Percentiles rank a stretch among this genome's conserved stretches.
Conservation (phyloP, 306 rosid genomes). For the Crataegus laevigata region DNA sequence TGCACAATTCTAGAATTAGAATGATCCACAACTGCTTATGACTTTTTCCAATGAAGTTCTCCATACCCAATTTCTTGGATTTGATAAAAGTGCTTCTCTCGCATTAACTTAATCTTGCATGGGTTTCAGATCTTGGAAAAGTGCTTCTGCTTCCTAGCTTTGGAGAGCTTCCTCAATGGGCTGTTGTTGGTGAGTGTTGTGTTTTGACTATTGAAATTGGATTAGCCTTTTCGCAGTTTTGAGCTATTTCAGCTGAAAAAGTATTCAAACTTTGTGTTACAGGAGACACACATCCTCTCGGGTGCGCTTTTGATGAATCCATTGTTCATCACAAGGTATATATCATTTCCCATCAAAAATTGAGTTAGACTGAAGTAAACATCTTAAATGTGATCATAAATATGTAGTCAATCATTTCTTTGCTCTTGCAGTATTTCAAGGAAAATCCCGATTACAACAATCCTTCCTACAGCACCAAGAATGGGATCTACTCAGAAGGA, state of each 20-base stretch:
- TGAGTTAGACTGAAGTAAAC: background rate
- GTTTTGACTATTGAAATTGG: background rate
- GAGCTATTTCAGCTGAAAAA: background rate
- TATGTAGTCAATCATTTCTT: background rate
- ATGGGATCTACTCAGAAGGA: slow-evolving; percentile 42
- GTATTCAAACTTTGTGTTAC: background rate
- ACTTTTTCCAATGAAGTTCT: background rate
- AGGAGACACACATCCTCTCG: slow-evolving; percentile 72
- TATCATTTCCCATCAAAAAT: background rate
- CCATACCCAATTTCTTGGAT: background rate
- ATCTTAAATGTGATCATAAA: background rate
- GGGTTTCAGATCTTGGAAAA: slow-evolving; percentile 51
- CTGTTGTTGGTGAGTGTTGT: slow-evolving; percentile 49
- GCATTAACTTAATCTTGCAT: background rate
- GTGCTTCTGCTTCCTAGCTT: slow-evolving; percentile 54
- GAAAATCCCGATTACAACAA: slow-evolving; percentile 39
- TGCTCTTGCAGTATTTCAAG: slow-evolving; percentile 40
- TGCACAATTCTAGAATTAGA: background rate
- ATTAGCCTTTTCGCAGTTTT: background rate
- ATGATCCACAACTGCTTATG: background rate
- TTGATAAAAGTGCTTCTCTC: background rate
- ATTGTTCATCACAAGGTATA: slow-evolving; percentile 57
- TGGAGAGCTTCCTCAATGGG: slow-evolving; percentile 74
- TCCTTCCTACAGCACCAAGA: slow-evolving; percentile 29
- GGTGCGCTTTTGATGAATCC: slow-evolving; percentile 63